Base-by-base conservation (phyloP, 1,139 yeast genomes). In the Citeromyces hawaiiensis region DNA sequence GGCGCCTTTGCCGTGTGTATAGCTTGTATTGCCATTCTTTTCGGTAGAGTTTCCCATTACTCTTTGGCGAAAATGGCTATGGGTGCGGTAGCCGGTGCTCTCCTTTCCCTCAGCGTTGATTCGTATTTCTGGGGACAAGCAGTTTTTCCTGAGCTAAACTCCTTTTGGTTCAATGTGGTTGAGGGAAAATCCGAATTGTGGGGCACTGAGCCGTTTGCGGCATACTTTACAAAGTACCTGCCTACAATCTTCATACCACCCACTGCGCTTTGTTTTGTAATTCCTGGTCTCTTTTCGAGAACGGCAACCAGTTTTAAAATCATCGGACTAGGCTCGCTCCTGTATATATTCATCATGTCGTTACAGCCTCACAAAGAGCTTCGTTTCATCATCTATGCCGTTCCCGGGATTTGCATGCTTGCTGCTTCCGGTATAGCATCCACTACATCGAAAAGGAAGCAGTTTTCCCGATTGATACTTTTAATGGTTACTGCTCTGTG, bases 281-380 rank as follows among this genome's bases (percentile, higher is more conserved):
- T 67, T 2, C 57, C 66, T 4, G 81, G 81, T 0, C 44, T 68
- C 3, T 42, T 59, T 13, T 42, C 46, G 18, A 75, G 70, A 45
- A 54, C 56, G 38, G 68, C 60, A 42, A 50, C 57, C 16, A 57
- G 55, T 9, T 48, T 70, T 38, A 63, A 62, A 19, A 51, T 68
- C 4, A 48, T 68, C 10, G 60, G 68, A 0, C 47, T 66, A 7
- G 63, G 86, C 0, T 60, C 82, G 0, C 32, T 76, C 3, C 40
- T 73, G 9, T 88, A 64, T 53, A 67, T 86, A 25, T 48, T 64
- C 2, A 54, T 72, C 2, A 70, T 87, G 70, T 87, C 96, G 0
- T 56, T 80, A 41, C 94, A 83, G 55, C 91, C 94, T 2, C 97
- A 88, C 50, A 91, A 88, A 56, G 97, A 91, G 62, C 86, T 95